These are phyloP conservation scores for Fusarium sublunatum DNA, from an alignment of 2,329 filamentous ascomycete genomes.

Conservation along the genomic window DNA sequence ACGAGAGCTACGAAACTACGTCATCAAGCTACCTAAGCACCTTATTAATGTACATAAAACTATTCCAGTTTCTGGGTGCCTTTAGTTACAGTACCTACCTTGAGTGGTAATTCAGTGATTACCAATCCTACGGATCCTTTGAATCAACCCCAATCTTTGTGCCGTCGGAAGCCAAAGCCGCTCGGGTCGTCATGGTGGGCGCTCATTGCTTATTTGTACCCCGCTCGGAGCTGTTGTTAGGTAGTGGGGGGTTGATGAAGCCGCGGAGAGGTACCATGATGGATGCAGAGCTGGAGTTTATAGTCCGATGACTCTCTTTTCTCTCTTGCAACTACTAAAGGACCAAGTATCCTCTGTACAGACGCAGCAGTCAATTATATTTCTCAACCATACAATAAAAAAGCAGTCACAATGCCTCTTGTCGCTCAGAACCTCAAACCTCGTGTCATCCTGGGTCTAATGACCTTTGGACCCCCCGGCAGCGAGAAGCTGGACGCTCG, in stretches of 20 bases:
- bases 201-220: conserved; percentile 22
- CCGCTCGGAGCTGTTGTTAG: conserved; percentile 31
- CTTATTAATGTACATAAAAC: no score
- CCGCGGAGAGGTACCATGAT: conserved; percentile 19
- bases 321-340: conserved; percentile 20
- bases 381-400: background rate
- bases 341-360: background rate
- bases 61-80: background rate
- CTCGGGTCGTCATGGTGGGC: conserved; percentile 2
- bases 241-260: conserved; percentile 12
- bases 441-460: conserved; percentile 83
- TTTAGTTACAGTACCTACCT: background rate
- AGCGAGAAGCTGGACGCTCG: conserved; percentile 71
- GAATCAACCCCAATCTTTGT: conserved; percentile 3
- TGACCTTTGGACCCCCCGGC: conserved; percentile 80
- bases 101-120: background rate
- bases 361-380: background rate
- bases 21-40: conserved; percentile 22
- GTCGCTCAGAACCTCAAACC: conserved; percentile 62
- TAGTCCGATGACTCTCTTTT: conserved; percentile 21
- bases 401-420: conserved; percentile 58
- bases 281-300: conserved; percentile 35
- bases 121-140: background rate
- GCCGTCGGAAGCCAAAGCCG: conserved; percentile 7
- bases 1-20: conserved; percentile 14